Evolutionary conservation across 495 filamentous ascomycete species (phyloP), one percentile per base, ranked within the genome.

Genomic region (Aspergillus bridgeri): DNA sequence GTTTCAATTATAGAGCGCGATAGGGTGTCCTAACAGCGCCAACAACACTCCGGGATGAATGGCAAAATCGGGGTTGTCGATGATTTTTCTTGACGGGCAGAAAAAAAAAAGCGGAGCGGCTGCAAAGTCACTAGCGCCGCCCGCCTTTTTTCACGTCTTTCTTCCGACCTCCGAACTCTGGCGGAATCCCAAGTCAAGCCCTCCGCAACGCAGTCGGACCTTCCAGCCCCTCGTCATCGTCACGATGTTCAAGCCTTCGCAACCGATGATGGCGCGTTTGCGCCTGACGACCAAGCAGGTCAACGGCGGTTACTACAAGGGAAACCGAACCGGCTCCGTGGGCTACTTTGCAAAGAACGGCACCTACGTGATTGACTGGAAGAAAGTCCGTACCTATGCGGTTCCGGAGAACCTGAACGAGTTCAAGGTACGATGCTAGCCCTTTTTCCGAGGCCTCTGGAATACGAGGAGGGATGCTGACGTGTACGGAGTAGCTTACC

Each of bases 291-390:
- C 94, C 59, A 98, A 98, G 76, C 84, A 89, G 70, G 86, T 90
- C 75, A 88, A 88, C 69, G 91, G 92, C 70, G 94, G 90, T 50
- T 98, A 86, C 83, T 98, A 98, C 84, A 98, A 98, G 79, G 95
- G 95, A 68, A 97, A 84, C 58, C 81, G 93, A 21, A 84, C 89
- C 0, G 95, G 95, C 13, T 83, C 86, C 42, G 90, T 93, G 85
- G 94, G 94, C 60, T 70, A 77, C 29, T 93, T 96, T 73, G 92
- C 90, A 19, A 90, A 89, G 69, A 82, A 86, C 72, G 92, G 93
- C 69, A 85, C 86, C 29, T 98, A 91, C 71, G 69, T 85, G 8
- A 86, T 96, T 63, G 87, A 97, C 56, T 92, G 82, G 81, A 63
- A 76, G 21, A 96, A 94, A 73, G 91, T 96, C 58, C 88, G 94